Conservation (phyloP, 2,329 filamentous ascomycete species). For the Aspergillus tanneri region DNA sequence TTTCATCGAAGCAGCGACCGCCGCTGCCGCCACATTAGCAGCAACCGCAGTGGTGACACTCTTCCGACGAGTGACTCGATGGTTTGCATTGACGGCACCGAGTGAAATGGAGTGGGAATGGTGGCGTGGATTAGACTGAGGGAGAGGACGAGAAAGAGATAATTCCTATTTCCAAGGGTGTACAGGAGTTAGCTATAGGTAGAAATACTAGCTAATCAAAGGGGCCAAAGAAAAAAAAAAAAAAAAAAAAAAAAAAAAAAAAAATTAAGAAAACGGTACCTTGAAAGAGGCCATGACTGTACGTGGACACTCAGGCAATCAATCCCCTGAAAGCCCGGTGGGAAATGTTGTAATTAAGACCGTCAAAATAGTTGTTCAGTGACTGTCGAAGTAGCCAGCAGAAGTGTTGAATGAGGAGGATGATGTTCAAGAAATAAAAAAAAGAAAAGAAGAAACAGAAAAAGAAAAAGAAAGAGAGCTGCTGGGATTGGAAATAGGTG, state of each 20-base stretch:
- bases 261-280: constrained; percentile 26
- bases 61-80: constrained; percentile 89
- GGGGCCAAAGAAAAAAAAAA: constrained; percentile 4
- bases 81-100: constrained; percentile 72
- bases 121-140: constrained; percentile 67
- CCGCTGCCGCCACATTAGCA: constrained; percentile 67
- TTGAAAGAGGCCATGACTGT: constrained; percentile 43
- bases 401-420: neutral
- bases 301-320: constrained; percentile 32
- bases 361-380: neutral
- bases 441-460: constrained; percentile 3
- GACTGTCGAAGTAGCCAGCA: neutral
- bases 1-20: constrained; percentile 64
- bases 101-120: constrained; percentile 81
- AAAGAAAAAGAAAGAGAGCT: neutral
- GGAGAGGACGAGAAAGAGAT: constrained; percentile 65
- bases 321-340: constrained; percentile 29
- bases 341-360: constrained; percentile 8
- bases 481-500: neutral
- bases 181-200: constrained; percentile 10
- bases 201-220: constrained; percentile 10
- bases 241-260: constrained; percentile 7
- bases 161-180: constrained; percentile 34
- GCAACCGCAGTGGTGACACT: constrained; percentile 77
- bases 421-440: neutral